These are phyloP conservation scores for Maudiozyma serrabonitensis DNA, from an alignment of 805 yeast genomes.

Conservation along the genomic window DNA sequence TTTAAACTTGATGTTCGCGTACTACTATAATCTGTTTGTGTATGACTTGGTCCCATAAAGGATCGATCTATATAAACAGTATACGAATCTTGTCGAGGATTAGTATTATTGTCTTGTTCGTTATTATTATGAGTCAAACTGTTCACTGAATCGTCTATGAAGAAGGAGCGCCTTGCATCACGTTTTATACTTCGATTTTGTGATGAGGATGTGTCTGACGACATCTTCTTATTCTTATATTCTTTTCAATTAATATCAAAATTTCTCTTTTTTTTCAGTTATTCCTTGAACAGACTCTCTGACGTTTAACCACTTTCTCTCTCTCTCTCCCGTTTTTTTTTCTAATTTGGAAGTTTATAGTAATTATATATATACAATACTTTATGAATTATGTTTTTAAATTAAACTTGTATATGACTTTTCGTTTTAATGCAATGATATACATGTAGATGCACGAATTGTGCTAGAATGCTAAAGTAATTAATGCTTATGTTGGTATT, in stretches of 20 bases:
- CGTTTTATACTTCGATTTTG: background rate
- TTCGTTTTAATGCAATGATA: background rate
- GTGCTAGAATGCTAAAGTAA: no score
- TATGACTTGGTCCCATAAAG: background rate
- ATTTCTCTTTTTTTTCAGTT: no score
- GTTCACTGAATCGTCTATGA: background rate
- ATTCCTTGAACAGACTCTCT: no score
- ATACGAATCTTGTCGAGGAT: background rate
- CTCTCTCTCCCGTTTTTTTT: no score
- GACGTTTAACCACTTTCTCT: no score
- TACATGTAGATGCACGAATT: background rate
- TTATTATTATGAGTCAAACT: no score
- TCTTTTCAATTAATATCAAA: no score
- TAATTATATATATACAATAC: no score
- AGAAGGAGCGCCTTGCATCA: background rate
- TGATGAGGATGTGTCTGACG: background rate
- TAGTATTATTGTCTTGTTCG: background rate
- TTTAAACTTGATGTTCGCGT: background rate
- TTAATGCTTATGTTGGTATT: no score
- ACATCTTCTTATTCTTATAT: background rate
- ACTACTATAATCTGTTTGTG: background rate
- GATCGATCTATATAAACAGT: background rate
- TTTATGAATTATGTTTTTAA: no score
- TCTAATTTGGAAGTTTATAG: no score
- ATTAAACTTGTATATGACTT: background rate